A percentile compares a stretch with the other conserved stretches of the same genome.
These are phyloP conservation scores for Fagopyrum esculentum DNA, from an alignment of 148 eudicot genomes.

Conservation along the genomic window DNA sequence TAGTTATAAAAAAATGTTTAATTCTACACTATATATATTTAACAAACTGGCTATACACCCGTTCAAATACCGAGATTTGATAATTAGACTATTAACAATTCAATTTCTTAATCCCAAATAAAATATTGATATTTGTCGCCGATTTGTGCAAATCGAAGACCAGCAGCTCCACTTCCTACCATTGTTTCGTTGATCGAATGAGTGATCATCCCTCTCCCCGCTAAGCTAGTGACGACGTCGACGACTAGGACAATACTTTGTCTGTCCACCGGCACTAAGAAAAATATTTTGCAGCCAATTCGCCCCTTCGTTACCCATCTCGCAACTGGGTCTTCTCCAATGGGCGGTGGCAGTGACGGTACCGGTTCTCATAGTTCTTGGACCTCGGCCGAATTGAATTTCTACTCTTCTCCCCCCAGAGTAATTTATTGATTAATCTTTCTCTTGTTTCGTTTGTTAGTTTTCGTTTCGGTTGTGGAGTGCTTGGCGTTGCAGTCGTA, in stretches of 20 bases:
- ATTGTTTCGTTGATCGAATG: neutral
- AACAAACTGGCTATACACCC: too few relatives aligned
- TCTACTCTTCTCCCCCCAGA: neutral
- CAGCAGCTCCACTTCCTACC: neutral
- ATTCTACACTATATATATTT: too few relatives aligned
- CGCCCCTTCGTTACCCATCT: neutral
- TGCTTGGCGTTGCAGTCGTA: neutral
- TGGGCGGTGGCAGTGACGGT: neutral
- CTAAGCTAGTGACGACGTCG: neutral
- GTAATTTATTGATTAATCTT: neutral
- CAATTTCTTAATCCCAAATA: neutral
- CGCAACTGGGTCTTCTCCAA: neutral
- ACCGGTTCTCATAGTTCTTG: neutral
- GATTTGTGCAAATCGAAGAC: neutral
- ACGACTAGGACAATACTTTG: neutral
- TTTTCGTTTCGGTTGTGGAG: neutral
- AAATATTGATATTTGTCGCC: neutral
- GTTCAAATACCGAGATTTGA: too few relatives aligned
- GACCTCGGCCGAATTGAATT: neutral
- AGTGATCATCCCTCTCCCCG: neutral
- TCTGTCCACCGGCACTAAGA: neutral
- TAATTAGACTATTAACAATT: too few relatives aligned
- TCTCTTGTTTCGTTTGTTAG: neutral
- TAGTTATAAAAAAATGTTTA: too few relatives aligned
- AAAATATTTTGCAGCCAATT: neutral